Percentiles rank a stretch among this genome's conserved stretches.
phyloP scores from a whole-genome alignment of 2,329 filamentous ascomycete genomes.

The Colletotrichum spaethianum region DNA sequence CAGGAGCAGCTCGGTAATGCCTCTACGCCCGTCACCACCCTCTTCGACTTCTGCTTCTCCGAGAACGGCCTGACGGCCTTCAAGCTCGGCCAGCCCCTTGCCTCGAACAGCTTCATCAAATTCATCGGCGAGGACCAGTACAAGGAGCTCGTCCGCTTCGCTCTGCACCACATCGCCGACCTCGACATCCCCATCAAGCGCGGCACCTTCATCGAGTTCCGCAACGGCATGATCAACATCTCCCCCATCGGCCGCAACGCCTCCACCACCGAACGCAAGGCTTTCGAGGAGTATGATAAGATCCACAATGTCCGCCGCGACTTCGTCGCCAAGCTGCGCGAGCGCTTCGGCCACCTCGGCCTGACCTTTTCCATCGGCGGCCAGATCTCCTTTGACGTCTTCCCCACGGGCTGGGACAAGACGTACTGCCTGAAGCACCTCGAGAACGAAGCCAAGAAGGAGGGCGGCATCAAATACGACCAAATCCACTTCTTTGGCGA shows the following conservation, averaged over 20 bases:
- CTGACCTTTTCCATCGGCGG: constrained; percentile 97
- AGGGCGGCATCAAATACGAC: constrained; percentile 82
- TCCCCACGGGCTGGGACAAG: constrained; percentile 98
- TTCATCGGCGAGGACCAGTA: constrained; percentile 90
- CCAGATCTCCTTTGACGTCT: constrained; percentile 98
- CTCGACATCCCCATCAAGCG: constrained; percentile 87
- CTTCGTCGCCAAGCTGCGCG: constrained; percentile 82
- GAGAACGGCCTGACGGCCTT: constrained; percentile 97
- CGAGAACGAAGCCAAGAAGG: constrained; percentile 81
- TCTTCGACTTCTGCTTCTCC: constrained; percentile 98
- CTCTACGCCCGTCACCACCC: constrained; percentile 77
- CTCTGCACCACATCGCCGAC: constrained; percentile 87
- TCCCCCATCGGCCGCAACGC: constrained; percentile 90
- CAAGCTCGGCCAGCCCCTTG: constrained; percentile 83
- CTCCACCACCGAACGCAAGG: constrained; percentile 81
- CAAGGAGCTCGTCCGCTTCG: constrained; percentile 82
- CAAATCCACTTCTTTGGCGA: constrained; percentile 98
- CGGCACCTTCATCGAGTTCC: constrained; percentile 89
- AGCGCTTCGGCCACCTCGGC: constrained; percentile 86
- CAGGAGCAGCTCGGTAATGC: constrained; percentile 90
- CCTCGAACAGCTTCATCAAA: constrained; percentile 88
- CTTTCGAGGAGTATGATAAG: constrained; percentile 87
- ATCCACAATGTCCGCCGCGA: constrained; percentile 81
- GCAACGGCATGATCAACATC: constrained; percentile 93
- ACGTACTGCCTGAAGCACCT: constrained; percentile 94